Conservation (phyloP, 352 stramenopile genomes). For the Pseudoperonospora humuli region DNA sequence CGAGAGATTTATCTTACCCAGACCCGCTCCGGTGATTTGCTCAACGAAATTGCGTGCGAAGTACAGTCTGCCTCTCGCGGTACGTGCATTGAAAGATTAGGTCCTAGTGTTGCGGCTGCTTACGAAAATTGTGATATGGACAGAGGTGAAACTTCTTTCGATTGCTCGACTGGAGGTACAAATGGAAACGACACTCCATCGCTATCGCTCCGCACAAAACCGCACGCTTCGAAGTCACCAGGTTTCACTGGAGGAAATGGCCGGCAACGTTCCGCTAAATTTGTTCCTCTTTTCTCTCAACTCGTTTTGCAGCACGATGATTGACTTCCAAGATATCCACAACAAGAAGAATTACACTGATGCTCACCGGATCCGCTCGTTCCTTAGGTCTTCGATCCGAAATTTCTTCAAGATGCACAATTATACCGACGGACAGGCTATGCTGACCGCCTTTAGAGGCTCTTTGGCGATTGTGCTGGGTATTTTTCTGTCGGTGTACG, state of each 20-base stretch:
- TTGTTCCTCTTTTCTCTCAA: constrained; percentile 81
- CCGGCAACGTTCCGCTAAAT: constrained; percentile 75
- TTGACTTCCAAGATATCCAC: constrained; percentile 57
- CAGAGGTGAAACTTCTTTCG: constrained; percentile 43
- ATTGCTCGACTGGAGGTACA: constrained; percentile 44
- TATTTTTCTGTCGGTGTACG: constrained; percentile 61
- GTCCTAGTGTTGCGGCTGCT: too few species aligned
- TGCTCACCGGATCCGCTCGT: constrained; percentile 36
- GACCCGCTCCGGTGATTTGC: constrained; percentile 46
- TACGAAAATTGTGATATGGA: background rate
- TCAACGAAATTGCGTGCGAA: constrained; percentile 61
- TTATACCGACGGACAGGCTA: constrained; percentile 7
- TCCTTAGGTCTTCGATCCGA: constrained; percentile 39
- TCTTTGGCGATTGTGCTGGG: constrained; percentile 47
- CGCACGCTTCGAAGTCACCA: constrained; percentile 43
- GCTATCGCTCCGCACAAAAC: constrained; percentile 54
- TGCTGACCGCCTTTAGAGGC: constrained; percentile 7
- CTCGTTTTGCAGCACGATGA: constrained; percentile 71
- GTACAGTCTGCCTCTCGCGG: constrained; percentile 41
- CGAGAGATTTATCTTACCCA: constrained; percentile 79
- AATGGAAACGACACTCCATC: constrained; percentile 60
- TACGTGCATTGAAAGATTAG: constrained; percentile 14
- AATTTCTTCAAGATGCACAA: constrained; percentile 28
- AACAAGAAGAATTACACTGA: constrained; percentile 52
- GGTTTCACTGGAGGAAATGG: constrained; percentile 55